Percentiles rank a stretch among this genome's conserved stretches.
phyloP scores from a whole-genome alignment of 441 rosid genomes.

The Gossypium davidsonii region DNA sequence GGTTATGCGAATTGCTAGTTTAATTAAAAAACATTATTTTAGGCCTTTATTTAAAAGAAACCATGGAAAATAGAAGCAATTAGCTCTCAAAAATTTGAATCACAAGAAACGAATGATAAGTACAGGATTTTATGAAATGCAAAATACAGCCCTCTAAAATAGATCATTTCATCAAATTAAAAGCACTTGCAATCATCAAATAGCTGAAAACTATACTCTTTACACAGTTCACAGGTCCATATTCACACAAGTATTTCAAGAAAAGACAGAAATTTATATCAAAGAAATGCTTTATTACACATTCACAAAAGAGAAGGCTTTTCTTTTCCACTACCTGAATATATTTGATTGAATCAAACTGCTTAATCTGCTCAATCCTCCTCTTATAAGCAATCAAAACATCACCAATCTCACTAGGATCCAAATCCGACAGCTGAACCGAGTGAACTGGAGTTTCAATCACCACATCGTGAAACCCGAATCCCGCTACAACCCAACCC shows the following conservation, averaged over 20 bases:
- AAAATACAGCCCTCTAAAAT: background rate
- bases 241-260: background rate
- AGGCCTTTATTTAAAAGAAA: background rate
- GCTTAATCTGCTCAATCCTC: constrained; percentile 59
- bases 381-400: constrained; percentile 56
- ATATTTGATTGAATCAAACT: constrained; percentile 47
- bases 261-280: background rate
- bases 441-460: constrained; percentile 72
- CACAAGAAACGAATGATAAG: background rate
- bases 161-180: background rate
- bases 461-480: constrained; percentile 83
- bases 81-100: background rate
- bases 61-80: background rate
- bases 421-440: constrained; percentile 47
- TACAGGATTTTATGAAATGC: background rate
- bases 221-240: background rate
- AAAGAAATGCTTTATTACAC: background rate
- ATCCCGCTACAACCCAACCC: constrained; percentile 32
- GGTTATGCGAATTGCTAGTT: background rate
- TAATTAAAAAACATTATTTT: background rate
- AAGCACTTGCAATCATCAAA: background rate
- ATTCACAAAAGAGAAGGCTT: background rate
- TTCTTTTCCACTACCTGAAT: constrained; percentile 40
- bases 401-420: constrained; percentile 42
- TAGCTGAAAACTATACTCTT: background rate